Base-by-base conservation (phyloP, 768 basidiomycete species). In the Termitomyces sp. region DNA sequence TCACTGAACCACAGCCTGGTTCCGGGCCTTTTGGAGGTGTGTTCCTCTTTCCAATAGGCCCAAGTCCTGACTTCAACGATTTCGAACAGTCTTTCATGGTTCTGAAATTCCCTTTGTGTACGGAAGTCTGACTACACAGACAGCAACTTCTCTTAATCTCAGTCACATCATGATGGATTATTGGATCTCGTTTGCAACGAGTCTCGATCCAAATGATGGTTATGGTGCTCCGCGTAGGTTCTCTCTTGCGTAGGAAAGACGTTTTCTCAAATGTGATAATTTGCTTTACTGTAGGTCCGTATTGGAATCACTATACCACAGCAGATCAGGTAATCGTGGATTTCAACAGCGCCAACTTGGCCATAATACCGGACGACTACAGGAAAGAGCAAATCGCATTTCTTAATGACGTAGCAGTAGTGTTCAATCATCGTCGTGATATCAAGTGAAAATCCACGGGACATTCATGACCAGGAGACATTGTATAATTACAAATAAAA, bases 171-270 rank as follows among this genome's bases (percentile, higher is more conserved):
- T 79, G 76, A 70, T 70, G n/a, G 74, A 79, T 30, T 78, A 77
- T 47, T 79, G 77, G 78, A 63, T 79, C n/a, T 79, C 78, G 1
- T 79, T 79, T 52, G 74, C 74, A 0, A 74, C 72, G 5, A 74
- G 72, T 28, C 63, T 79, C 24, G 69, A 73, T 36, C 77, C 78
- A 20, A 79, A 79, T 52, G 77, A 79, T 54, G 73, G 74, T 3
- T 68, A 62, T 13, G 78, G 77, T 16, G 49, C 63, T 30, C 48
- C 56, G 9, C 73, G 75, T 76, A 67, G 6, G 63, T 35, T 11
- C n/a, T 7, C 13, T 28, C 32, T 24, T 32, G 44, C 5, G 45
- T 50, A 16, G 9, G 57, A 10, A 7, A 3, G 20, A 20, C 7
- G 0, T 43, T 18, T 13, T 22, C 20, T 24, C 1, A 14, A 11